Base-by-base conservation (phyloP, 169 alveolate genomes). In the Ichthyophthirius multifiliis region DNA sequence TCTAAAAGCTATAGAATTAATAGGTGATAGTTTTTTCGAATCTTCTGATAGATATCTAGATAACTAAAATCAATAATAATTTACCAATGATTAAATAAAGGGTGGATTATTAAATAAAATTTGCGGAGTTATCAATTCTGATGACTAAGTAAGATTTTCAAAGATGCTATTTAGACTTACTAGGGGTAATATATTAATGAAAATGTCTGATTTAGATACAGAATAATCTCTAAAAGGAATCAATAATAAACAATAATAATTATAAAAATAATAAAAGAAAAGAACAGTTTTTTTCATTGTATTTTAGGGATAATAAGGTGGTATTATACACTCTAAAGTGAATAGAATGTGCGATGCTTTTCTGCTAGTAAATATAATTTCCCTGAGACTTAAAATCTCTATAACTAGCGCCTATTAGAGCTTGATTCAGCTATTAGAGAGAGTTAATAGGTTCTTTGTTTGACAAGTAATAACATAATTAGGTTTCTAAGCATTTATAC, bases 131-230 rank as follows among this genome's bases (percentile, higher is more conserved):
- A 94, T 98, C 23, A 92, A 96, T 31, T 91, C 94, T 37, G 96
- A 89, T 62, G 99, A 97, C 47, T 93, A 95, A 79, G 93, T 89
- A 62, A 94, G 98, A 55, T 97, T 98, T 87, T 96, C 98, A 74
- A 92, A 99, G 76, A 94, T 98, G 63, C 86, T 99, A 5, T 97
- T 98, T 91, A 94, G 99, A 85, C 97, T 98, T 4, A 96, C 99
- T 67, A 88, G 99, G 65, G 99, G 99, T 9, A 99, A 98, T 71
- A 32, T 30, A 75, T 3, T 55, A 77, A 2, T 6, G 4, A 45
- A 6, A 45, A 6, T n/a, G 13, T 6, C 4, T n/a, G 13, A 6
- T 45, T 13, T 45, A 6, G 4, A 13, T 6, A 6, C 18, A 6
- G 16, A 5, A 6, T 45, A 16, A 6, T n/a, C 4, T 45, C 16